Base-by-base conservation (phyloP, 1,139 yeast species). In the Scheffersomyces titani region DNA sequence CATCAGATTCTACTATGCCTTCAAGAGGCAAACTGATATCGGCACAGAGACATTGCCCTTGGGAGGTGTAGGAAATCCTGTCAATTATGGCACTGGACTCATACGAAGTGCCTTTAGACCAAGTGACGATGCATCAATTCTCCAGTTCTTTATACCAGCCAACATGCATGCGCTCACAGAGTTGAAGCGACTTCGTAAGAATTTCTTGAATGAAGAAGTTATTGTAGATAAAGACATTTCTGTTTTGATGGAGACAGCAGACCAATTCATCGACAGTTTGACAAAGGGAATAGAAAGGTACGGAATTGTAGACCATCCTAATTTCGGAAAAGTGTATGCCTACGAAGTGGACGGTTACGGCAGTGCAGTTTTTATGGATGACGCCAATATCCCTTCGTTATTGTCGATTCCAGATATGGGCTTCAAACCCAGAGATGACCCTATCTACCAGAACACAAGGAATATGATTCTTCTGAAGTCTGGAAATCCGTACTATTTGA, bases 291-390 rank as follows among this genome's bases (percentile, higher is more conserved):
- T 92, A 50, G 80, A 83, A 66, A 74, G 82, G 48, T 79, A 84
- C 69, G 97, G 90, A 0, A 81, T 88, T 3, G 79, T 86, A 9
- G 74, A 84, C 5, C 96, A 92, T 69, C 88, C 90, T 1, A 72
- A 65, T 4, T 88, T 78, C 71, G 97, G 97, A 1, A 78, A 81
- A 59, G 97, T 92, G 1, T 90, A 85, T 65, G 97, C 97, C 0
- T 92, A 88, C 65, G 97, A 92, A 69, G 88, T 92, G 9, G 97
- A 92, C 70, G 97, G 97, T 0, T 92, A 83, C 68, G 97, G 97
- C 1, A 82, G 96, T 40, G 64, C 81, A 0, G 74, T 85, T 16
- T 78, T 87, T 59, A 91, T 92, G 96, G 97, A 92, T 70, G 97
- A 92, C 71, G 97, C 97, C 21, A 92, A 92, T 64, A 80, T 92